phyloP scores from a whole-genome alignment of 257 asterid genomes.

The Orobanche coerulescens region DNA sequence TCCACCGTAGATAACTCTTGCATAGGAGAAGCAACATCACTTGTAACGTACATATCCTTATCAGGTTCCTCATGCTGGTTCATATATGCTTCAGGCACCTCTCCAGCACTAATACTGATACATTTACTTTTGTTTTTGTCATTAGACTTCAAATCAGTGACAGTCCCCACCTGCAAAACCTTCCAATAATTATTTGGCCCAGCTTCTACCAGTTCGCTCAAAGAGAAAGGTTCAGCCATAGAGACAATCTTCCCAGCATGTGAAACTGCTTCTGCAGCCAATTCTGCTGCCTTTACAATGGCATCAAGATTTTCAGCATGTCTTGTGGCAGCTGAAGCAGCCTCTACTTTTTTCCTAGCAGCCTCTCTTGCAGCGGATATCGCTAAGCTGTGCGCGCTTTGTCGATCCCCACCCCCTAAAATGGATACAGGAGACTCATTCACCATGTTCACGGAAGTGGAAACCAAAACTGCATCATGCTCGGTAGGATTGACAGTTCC shows the following conservation, averaged over 20 bases:
- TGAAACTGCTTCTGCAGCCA: constrained; percentile 93
- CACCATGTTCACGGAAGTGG: constrained; percentile 32
- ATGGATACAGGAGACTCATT: constrained; percentile 58
- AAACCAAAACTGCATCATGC: constrained; percentile 19
- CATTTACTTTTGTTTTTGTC: constrained; percentile 27
- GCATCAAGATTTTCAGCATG: constrained; percentile 92
- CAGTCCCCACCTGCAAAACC: constrained; percentile 26
- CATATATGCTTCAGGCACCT: constrained; percentile 26
- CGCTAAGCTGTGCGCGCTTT: constrained; percentile 43
- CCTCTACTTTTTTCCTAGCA: constrained; percentile 79
- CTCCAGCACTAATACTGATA: constrained; percentile 24
- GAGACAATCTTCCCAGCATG: constrained; percentile 86
- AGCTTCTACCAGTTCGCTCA: constrained; percentile 54
- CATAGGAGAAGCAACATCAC: constrained; percentile 25
- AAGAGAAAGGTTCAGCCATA: constrained; percentile 72
- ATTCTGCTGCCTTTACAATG: constrained; percentile 85
- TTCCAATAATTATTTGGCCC: constrained; percentile 78
- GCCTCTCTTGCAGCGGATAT: constrained; percentile 91
- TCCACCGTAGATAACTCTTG: constrained; percentile 30
- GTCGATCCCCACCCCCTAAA: constrained; percentile 41
- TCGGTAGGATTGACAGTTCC: constrained; percentile 29
- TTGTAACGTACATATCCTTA: constrained; percentile 27
- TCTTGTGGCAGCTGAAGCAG: constrained; percentile 92
- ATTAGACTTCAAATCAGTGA: constrained; percentile 34
- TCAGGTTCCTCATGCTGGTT: constrained; percentile 31